Conservation (phyloP, 345 rosid genomes). For the Aquilaria malaccensis region DNA sequence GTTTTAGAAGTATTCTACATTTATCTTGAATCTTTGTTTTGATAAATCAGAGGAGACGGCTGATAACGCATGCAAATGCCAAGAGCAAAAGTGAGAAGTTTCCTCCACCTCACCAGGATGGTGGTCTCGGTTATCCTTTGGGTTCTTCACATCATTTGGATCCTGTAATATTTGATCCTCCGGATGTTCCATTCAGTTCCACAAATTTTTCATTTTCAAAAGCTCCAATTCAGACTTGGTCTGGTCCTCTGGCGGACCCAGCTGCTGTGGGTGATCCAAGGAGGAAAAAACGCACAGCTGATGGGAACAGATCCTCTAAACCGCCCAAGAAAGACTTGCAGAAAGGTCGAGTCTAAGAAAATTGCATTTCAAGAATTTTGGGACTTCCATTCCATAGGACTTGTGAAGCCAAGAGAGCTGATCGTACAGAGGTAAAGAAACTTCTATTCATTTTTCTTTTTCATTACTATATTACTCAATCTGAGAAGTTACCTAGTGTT, state of each 20-base stretch:
- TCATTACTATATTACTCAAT: slow-evolving; percentile 14
- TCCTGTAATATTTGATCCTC: slow-evolving; percentile 44
- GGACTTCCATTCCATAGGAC: slow-evolving; percentile 13
- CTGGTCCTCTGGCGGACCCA: slow-evolving; percentile 75
- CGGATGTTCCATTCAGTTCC: slow-evolving; percentile 68
- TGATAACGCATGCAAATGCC: slow-evolving; percentile 84
- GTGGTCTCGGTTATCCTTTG: slow-evolving; percentile 67
- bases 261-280: slow-evolving; percentile 33
- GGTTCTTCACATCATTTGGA: slow-evolving; percentile 78
- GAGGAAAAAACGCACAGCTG: slow-evolving; percentile 46
- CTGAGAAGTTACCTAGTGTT: slow-evolving; percentile 28
- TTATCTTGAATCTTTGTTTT: not conserved
- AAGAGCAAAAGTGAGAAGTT: slow-evolving; percentile 98
- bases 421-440: slow-evolving; percentile 35
- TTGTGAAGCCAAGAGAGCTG: slow-evolving; percentile 23
- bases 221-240: slow-evolving; percentile 79
- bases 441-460: slow-evolving; percentile 27
- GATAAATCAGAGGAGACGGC: slow-evolving; percentile 63
- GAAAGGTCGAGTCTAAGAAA: slow-evolving; percentile 27
- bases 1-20: too few species aligned
- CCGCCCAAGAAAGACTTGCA: slow-evolving; percentile 26
- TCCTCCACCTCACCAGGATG: slow-evolving; percentile 98
- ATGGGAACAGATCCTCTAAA: slow-evolving; percentile 21
- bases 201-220: slow-evolving; percentile 63
- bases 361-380: slow-evolving; percentile 13